These are phyloP conservation scores for Phytophthora ohioensis DNA, from an alignment of 352 stramenopile genomes.

Conservation along the genomic window DNA sequence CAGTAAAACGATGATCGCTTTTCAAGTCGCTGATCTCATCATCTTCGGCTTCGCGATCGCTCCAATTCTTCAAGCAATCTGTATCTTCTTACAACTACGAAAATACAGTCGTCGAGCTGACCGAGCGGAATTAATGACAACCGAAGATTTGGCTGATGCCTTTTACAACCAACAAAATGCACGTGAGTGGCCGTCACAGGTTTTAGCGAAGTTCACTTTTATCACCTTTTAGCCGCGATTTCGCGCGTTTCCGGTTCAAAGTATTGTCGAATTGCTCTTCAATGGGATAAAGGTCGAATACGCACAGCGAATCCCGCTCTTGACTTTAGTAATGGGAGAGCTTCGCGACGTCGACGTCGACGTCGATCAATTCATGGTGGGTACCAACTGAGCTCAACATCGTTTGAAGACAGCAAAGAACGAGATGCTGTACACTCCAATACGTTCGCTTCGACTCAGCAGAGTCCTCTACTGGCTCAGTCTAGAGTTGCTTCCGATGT, in stretches of 20 bases:
- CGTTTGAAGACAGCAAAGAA: neutral
- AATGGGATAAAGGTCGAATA: neutral
- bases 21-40: constrained; percentile 59
- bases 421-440: neutral
- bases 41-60: constrained; percentile 63
- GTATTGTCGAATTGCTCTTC: neutral
- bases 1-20: constrained; percentile 48
- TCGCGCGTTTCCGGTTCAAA: neutral
- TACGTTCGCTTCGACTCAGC: neutral
- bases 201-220: neutral
- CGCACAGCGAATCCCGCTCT: neutral
- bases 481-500: neutral
- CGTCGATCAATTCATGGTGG: too few species aligned
- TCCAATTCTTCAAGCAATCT: constrained; percentile 55
- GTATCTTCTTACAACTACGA: constrained; percentile 55
- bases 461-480: neutral
- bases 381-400: neutral
- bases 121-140: constrained; percentile 50
- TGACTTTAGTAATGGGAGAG: neutral
- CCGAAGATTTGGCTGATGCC: constrained; percentile 41
- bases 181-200: neutral
- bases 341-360: too few species aligned
- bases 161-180: too few species aligned
- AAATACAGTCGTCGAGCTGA: constrained; percentile 47
- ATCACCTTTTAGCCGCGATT: neutral